Percentiles rank a stretch among this genome's conserved stretches.
Evolutionary conservation across 2,329 filamentous ascomycete species (phyloP).

Genomic region (Thelonectria olida): DNA sequence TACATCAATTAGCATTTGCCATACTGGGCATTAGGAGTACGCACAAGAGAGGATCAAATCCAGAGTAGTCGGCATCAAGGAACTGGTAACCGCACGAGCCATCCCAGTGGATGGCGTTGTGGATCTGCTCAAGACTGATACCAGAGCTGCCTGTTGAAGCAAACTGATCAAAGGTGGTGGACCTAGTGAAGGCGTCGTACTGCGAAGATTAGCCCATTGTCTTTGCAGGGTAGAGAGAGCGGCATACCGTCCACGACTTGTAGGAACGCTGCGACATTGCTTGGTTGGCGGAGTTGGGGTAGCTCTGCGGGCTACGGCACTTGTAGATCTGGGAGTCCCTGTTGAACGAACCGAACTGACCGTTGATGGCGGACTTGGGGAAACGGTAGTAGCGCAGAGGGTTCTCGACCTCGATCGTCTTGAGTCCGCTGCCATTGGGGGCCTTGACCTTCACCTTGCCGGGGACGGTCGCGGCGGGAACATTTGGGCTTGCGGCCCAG

Average conservation of each 20-base stretch:
- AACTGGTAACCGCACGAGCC: slow-evolving; percentile 52
- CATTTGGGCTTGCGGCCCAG: slow-evolving; percentile 53
- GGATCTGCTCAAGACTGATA: slow-evolving; percentile 54
- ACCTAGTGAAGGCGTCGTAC: slow-evolving; percentile 54
- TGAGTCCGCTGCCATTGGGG: slow-evolving; percentile 46
- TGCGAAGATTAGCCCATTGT: neutral
- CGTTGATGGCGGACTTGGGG: slow-evolving; percentile 49
- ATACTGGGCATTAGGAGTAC: slow-evolving; percentile 18
- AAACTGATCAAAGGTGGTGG: slow-evolving; percentile 48
- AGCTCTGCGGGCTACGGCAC: slow-evolving; percentile 48
- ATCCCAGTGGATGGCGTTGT: slow-evolving; percentile 54
- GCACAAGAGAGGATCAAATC: slow-evolving; percentile 57
- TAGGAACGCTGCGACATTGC: slow-evolving; percentile 46
- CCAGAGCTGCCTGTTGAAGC: slow-evolving; percentile 46
- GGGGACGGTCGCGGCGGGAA: slow-evolving; percentile 53
- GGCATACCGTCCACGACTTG: slow-evolving; percentile 53
- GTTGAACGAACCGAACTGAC: slow-evolving; percentile 48
- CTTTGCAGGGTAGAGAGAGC: too few species aligned
- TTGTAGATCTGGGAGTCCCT: slow-evolving; percentile 50
- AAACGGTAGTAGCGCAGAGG: slow-evolving; percentile 63
- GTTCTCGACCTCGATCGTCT: slow-evolving; percentile 53
- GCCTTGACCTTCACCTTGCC: slow-evolving; percentile 51
- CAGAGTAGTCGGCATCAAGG: slow-evolving; percentile 49
- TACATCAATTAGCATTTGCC: slow-evolving; percentile 10
- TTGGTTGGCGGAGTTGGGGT: slow-evolving; percentile 51